Conservation (phyloP, 2,329 filamentous ascomycete genomes). For the Fusarium burgessii region DNA sequence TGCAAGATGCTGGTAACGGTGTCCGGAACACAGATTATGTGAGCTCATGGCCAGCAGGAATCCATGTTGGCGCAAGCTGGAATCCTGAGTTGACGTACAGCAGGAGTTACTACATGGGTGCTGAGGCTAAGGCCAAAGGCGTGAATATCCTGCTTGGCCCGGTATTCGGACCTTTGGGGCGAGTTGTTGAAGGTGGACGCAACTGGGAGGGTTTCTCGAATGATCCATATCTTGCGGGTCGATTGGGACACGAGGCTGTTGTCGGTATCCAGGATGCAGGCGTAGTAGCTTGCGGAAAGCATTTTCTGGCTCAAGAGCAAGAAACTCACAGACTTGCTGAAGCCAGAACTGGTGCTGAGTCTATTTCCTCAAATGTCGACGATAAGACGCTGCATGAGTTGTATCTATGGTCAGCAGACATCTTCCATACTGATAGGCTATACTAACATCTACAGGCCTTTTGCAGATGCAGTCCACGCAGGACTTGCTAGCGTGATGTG, state of each 20-base stretch:
- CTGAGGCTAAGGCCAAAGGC: conserved; percentile 12
- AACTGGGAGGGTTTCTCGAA: conserved; percentile 24
- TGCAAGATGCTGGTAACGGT: conserved; percentile 13
- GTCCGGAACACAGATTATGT: conserved; percentile 19
- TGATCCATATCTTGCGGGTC: conserved; percentile 16
- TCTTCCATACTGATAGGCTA: rapidly evolving
- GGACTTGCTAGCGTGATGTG: conserved; percentile 86
- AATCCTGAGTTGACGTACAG: conserved; percentile 16
- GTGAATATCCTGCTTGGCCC: conserved; percentile 10
- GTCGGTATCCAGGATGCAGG: conserved; percentile 17
- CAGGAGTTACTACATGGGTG: conserved; percentile 17
- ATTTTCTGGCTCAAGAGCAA: conserved; percentile 19
- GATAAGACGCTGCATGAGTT: conserved; percentile 65
- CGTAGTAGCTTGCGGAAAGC: conserved; percentile 17
- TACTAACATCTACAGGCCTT: conserved; percentile 58
- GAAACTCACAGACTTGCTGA: neutral
- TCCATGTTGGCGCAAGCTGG: conserved; percentile 24
- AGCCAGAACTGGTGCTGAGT: neutral
- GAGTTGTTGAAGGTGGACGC: conserved; percentile 1
- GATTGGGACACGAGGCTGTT: neutral
- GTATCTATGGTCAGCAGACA: conserved; percentile 69
- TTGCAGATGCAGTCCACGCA: conserved; percentile 78
- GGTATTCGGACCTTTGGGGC: neutral
- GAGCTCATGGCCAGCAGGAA: conserved; percentile 12
- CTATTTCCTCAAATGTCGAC: conserved; percentile 19